Evolutionary conservation across 1,284 basidiomycete genomes (phyloP), one percentile per base, ranked within the genome.

Genomic region (Naganishia sp.): DNA sequence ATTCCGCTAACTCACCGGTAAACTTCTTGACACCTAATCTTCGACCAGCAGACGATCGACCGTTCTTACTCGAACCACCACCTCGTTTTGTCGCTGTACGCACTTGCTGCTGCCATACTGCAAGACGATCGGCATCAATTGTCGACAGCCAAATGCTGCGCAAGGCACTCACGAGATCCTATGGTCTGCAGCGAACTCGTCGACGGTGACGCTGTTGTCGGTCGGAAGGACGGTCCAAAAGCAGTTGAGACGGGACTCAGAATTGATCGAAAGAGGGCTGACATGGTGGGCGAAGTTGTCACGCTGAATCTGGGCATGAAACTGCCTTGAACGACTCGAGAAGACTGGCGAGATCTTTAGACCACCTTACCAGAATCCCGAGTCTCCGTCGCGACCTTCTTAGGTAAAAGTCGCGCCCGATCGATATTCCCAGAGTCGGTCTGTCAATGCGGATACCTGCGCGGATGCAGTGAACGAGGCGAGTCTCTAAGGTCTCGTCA

Each of bases 1-100:
- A 13, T 39, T 39, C 5, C 10, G 36, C 36, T 7, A 31, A 78
- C 84, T 68, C 72, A 90, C 94, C 92, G 71, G 91, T 92, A 79
- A 92, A 96, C 80, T 92, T 92, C 83, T 97, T 97, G 50, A 96
- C 83, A 73, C 94, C 94, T 54, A 97, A 80, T 45, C 94, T 87
- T 80, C 92, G 89, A 72, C 94, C 94, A 42, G 91, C 88, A 2
- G 92, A 93, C 69, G 90, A 90, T 70, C 94, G 88, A 72, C 93
- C 88, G 77, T 96, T 96, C 77, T 88, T 87, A 5, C 93, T 89
- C 31, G 89, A 90, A 63, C 94, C 94, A 75, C 94, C 94, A 63
- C 92, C 93, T 63, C 91, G 87, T 81, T 97, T 97, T 64, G 94
- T 96, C 52, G 94, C 92, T 25, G 90, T 94, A 78, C 94, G 87